phyloP scores from a whole-genome alignment of 225 moss, liverwort and hornwort species.

The Pseudisothecium myosuroides region DNA sequence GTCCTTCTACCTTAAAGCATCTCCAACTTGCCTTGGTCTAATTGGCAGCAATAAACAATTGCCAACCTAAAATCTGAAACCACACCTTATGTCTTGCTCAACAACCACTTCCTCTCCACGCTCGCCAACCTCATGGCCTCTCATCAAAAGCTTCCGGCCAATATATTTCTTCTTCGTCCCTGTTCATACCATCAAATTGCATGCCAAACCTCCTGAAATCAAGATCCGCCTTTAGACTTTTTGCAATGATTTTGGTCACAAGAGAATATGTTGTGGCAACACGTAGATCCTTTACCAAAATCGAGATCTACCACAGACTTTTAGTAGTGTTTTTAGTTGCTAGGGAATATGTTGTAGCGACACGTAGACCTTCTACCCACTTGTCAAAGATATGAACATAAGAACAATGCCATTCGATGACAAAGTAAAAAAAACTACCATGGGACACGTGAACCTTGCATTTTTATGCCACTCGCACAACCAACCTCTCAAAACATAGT shows the following conservation, averaged over 20 bases:
- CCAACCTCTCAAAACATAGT: not conserved
- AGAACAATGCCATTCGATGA: not conserved
- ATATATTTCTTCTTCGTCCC: not conserved
- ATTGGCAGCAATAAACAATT: not conserved
- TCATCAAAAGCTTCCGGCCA: not conserved
- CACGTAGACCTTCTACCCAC: not conserved
- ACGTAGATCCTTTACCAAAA: not conserved
- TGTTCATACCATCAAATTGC: not conserved
- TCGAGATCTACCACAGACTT: not conserved
- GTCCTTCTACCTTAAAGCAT: not conserved
- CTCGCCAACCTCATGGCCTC: not conserved
- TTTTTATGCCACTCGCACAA: not conserved
- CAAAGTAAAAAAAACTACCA: not conserved
- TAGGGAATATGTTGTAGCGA: not conserved
- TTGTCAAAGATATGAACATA: not conserved
- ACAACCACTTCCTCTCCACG: fast-evolving
- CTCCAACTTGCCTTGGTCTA: not conserved
- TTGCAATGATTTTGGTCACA: fast-evolving
- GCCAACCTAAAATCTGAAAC: fast-evolving
- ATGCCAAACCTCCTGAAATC: not conserved
- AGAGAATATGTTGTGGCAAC: not conserved
- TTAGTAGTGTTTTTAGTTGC: fast-evolving
- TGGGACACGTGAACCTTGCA: not conserved
- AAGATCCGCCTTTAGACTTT: not conserved
- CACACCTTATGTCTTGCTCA: not conserved